Conservation (phyloP, 192 early-diverging fungal species). For the Coemansia reversa region DNA sequence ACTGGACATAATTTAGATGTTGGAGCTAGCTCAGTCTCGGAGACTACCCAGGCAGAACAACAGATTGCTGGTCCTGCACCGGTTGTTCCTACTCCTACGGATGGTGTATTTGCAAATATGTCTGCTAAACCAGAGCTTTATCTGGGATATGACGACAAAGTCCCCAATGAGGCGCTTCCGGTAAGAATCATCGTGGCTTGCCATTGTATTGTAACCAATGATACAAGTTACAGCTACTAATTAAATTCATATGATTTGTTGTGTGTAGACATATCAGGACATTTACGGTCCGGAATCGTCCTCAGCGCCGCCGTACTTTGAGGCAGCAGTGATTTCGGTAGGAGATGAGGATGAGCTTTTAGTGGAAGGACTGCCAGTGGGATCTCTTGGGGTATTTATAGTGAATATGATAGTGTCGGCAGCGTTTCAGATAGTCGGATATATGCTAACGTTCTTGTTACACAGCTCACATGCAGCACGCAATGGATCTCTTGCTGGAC, state of each 20-base stretch:
- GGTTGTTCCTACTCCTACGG: constrained; percentile 35
- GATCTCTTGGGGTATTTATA: constrained; percentile 70
- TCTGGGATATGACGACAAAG: constrained; percentile 52
- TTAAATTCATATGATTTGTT: too few species aligned
- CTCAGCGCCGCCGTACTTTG: constrained; percentile 69
- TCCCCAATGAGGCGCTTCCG: constrained; percentile 42
- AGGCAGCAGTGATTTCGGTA: constrained; percentile 72
- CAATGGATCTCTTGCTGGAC: constrained; percentile 72
- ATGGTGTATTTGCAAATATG: constrained; percentile 58
- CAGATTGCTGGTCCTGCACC: constrained; percentile 2
- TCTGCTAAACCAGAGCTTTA: constrained; percentile 54
- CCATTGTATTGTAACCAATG: too few species aligned
- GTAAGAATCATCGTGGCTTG: constrained; percentile 1
- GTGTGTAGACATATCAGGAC: constrained; percentile 63
- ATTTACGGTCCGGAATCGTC: constrained; percentile 66
- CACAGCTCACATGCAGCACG: constrained; percentile 89
- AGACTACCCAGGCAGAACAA: neutral
- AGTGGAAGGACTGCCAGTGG: constrained; percentile 90
- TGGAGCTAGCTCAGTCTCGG: constrained; percentile 1
- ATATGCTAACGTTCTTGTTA: constrained; percentile 87
- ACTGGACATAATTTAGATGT: neutral
- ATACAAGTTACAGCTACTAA: too few species aligned
- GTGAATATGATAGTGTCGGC: constrained; percentile 80
- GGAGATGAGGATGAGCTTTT: constrained; percentile 82
- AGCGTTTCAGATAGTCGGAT: constrained; percentile 80